phyloP scores from a whole-genome alignment of 2,329 filamentous ascomycete species.

The Verticillium longisporum region DNA sequence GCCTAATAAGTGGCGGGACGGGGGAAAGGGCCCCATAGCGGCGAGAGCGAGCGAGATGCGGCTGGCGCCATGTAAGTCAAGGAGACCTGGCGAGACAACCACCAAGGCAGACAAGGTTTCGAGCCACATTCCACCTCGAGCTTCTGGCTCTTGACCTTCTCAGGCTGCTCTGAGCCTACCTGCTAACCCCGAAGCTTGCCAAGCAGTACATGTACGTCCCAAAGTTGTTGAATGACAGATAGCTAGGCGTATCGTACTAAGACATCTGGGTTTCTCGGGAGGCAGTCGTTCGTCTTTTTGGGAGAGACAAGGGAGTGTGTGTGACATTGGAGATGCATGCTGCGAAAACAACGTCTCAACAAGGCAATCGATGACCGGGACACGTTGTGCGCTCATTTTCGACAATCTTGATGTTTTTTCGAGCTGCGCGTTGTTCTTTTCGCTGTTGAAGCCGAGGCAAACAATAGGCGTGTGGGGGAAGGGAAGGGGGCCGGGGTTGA shows the following conservation, averaged over 20 bases:
- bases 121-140: background rate
- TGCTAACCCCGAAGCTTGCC: background rate
- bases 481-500: no score
- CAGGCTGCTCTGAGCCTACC: background rate
- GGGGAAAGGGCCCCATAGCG: no score
- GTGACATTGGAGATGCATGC: background rate
- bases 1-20: background rate
- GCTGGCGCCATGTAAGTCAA: background rate
- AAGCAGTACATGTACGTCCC: background rate
- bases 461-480: no score
- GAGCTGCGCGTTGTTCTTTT: background rate
- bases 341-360: background rate
- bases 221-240: background rate
- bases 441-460: background rate
- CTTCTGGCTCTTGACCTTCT: background rate
- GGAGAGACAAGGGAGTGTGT: background rate
- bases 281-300: background rate
- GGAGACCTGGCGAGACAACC: background rate
- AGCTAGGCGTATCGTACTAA: background rate
- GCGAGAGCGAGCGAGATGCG: background rate
- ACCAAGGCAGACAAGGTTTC: background rate
- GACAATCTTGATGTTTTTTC: background rate
- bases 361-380: background rate
- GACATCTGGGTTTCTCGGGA: background rate
- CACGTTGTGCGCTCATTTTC: background rate